phyloP scores from a whole-genome alignment of 495 filamentous ascomycete species.

The Talaromyces liani region DNA sequence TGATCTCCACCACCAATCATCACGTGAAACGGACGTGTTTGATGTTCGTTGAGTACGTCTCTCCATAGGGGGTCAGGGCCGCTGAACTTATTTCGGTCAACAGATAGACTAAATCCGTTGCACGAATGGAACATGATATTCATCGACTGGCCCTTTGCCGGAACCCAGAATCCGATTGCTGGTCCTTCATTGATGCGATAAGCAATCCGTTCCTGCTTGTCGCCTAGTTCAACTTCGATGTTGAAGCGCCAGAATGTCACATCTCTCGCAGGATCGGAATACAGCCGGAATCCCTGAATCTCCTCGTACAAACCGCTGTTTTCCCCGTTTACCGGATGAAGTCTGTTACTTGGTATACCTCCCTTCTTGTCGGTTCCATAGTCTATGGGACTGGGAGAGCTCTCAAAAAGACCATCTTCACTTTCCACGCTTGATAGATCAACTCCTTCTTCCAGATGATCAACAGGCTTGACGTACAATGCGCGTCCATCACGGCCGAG shows the following conservation, averaged over 20 bases:
- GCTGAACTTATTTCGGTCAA: conserved; percentile 68
- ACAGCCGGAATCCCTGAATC: conserved; percentile 71
- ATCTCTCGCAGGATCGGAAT: conserved; percentile 75
- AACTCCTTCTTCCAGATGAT: conserved; percentile 62
- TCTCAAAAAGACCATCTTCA: conserved; percentile 74
- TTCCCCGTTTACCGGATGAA: conserved; percentile 57
- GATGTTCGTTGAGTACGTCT: conserved; percentile 88
- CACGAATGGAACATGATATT: conserved; percentile 98
- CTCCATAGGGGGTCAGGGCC: conserved; percentile 96
- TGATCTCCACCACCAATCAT: conserved; percentile 98
- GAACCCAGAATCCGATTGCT: conserved; percentile 90
- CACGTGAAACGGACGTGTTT: conserved; percentile 89
- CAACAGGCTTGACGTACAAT: conserved; percentile 78
- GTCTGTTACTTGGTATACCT: conserved; percentile 28
- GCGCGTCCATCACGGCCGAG: conserved; percentile 71
- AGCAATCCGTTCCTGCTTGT: conserved; percentile 73
- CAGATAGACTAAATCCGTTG: conserved; percentile 85
- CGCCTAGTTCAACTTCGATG: conserved; percentile 77
- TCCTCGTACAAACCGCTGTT: conserved; percentile 68
- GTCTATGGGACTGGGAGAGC: conserved; percentile 36
- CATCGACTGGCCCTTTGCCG: conserved; percentile 78
- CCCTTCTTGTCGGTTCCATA: conserved; percentile 28
- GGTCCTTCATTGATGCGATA: conserved; percentile 94
- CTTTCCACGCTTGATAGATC: conserved; percentile 72
- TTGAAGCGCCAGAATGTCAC: conserved; percentile 97